A percentile compares a stretch with the other conserved stretches of the same genome.
These are phyloP conservation scores for Brassica napus DNA, from an alignment of 345 rosid genomes.

Conservation along the genomic window Da-Ae NC_063438.1:3471501-3472000, in stretches of 20 bases:
- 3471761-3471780: not conserved
- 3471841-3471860: not conserved
- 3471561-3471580: not conserved
- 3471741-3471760: not conserved
- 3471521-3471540: not conserved
- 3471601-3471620: not conserved
- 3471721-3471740: not conserved
- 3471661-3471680: not conserved
- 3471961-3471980: not conserved
- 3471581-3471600: not conserved
- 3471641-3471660: not conserved
- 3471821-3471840: not conserved
- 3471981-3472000: not conserved
- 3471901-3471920: not conserved
- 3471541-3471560: not conserved
- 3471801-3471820: not conserved
- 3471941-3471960: not conserved
- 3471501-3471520: not conserved
- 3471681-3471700: not conserved
- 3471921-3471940: not conserved
- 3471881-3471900: not conserved
- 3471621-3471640: not conserved
- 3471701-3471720: not conserved
- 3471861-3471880: not conserved
- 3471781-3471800: not conserved